Evolutionary conservation across 176 grass and related monocot species (phyloP).

Genomic region (Oryza nivara): DNA sequence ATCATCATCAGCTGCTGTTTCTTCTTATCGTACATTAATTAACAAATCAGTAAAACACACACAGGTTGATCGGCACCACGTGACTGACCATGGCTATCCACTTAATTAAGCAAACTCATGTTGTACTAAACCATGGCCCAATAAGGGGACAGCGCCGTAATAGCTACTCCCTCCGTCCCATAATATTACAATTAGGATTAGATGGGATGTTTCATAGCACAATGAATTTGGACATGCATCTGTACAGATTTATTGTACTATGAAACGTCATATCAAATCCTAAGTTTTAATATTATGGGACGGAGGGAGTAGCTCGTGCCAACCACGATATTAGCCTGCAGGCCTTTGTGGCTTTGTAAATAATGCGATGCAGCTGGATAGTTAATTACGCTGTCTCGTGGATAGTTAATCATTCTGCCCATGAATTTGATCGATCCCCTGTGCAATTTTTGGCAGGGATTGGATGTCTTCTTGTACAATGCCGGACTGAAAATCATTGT

Average conservation of each 20-base stretch:
- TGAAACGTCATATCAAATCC: too few relatives aligned
- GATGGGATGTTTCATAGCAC: too few relatives aligned
- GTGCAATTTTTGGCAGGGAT: neutral
- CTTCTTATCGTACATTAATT: neutral
- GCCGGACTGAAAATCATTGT: too few relatives aligned
- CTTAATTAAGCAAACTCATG: neutral
- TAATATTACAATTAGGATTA: too few relatives aligned
- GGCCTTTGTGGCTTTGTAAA: neutral
- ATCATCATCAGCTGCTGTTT: neutral
- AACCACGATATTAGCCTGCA: neutral
- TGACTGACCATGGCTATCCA: neutral
- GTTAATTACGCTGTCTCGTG: neutral
- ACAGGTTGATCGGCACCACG: neutral
- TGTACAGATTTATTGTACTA: too few relatives aligned
- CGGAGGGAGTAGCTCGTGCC: neutral
- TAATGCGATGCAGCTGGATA: neutral
- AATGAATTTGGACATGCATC: too few relatives aligned
- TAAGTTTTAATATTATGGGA: too few relatives aligned
- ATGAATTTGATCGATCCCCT: neutral
- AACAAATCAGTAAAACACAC: too few relatives aligned
- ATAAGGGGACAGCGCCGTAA: neutral
- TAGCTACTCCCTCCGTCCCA: neutral
- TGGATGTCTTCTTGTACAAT: neutral
- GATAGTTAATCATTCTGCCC: neutral
- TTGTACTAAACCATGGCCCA: neutral